These are phyloP conservation scores for Populus hybrid DNA, from an alignment of 441 rosid species.

Conservation along the genomic window DNA sequence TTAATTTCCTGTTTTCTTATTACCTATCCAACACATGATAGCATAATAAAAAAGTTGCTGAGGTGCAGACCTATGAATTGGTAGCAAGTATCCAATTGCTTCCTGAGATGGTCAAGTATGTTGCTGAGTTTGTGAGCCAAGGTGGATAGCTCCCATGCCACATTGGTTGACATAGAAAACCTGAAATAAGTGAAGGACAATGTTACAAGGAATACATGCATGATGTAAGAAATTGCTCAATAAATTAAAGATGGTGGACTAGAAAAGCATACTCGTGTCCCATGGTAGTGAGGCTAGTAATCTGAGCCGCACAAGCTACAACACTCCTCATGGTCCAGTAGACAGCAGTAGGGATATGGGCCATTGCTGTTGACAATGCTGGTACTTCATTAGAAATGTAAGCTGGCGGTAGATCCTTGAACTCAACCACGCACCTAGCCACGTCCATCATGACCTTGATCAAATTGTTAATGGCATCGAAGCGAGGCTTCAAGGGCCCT, in stretches of 20 bases:
- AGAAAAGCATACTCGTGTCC: slow-evolving; percentile 59
- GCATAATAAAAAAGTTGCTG: background rate
- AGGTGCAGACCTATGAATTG: slow-evolving; percentile 8
- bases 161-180: slow-evolving; percentile 51
- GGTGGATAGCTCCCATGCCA: slow-evolving; percentile 73
- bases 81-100: slow-evolving; percentile 46
- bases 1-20: background rate
- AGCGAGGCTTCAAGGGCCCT: slow-evolving; percentile 39
- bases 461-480: slow-evolving; percentile 50
- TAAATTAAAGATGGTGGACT: no score
- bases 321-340: slow-evolving; percentile 82
- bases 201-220: background rate
- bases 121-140: slow-evolving; percentile 68
- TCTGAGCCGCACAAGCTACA: slow-evolving; percentile 70
- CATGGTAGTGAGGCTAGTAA: slow-evolving; percentile 56
- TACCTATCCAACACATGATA: background rate
- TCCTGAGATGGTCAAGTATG: slow-evolving; percentile 52
- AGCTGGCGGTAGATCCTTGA: slow-evolving; percentile 57
- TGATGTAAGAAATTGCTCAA: background rate
- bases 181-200: slow-evolving; percentile 26
- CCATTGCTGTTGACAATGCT: slow-evolving; percentile 40
- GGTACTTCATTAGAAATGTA: slow-evolving; percentile 55
- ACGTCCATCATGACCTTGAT: slow-evolving; percentile 65
- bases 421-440: slow-evolving; percentile 57
- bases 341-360: slow-evolving; percentile 68